Percentiles rank a stretch among this genome's conserved stretches.
phyloP scores from a whole-genome alignment of 2,329 filamentous ascomycete genomes.

The Whalleya microplaca region DNA sequence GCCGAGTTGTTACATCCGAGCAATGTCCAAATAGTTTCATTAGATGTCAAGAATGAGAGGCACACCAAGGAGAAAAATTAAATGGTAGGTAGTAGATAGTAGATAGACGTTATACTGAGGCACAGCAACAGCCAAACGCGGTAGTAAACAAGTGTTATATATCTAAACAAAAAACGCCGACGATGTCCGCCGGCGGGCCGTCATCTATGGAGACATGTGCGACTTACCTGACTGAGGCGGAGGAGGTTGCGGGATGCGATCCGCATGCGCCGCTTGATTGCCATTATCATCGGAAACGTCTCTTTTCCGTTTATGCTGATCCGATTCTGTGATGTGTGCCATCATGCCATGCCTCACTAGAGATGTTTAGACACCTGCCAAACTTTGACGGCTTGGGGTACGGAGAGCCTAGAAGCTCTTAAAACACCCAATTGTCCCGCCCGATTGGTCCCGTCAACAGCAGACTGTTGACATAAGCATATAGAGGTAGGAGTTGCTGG shows the following conservation, averaged over 20 bases:
- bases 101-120: conserved; percentile 5
- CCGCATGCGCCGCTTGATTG: conserved; percentile 41
- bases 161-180: conserved; percentile 14
- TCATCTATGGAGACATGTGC: conserved; percentile 21
- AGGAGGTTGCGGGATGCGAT: conserved; percentile 49
- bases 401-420: conserved; percentile 26
- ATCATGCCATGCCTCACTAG: conserved; percentile 38
- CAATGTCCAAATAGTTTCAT: conserved; percentile 6
- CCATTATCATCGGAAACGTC: conserved; percentile 48
- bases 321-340: conserved; percentile 47
- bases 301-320: conserved; percentile 54
- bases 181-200: conserved; percentile 4
- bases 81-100: background rate
- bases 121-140: conserved; percentile 3
- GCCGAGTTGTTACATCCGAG: conserved; percentile 5
- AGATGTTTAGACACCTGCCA: conserved; percentile 20
- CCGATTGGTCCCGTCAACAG: conserved; percentile 25
- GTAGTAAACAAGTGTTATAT: conserved; percentile 14
- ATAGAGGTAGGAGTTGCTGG: conserved; percentile 6
- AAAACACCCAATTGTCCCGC: conserved; percentile 29
- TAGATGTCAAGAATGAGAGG: background rate
- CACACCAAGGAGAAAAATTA: conserved; percentile 4
- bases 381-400: conserved; percentile 25
- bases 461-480: conserved; percentile 23
- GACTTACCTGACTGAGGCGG: conserved; percentile 51